Evolutionary conservation across 2,329 filamentous ascomycete genomes (phyloP).

Genomic region (Fusarium albosuccineum): DNA sequence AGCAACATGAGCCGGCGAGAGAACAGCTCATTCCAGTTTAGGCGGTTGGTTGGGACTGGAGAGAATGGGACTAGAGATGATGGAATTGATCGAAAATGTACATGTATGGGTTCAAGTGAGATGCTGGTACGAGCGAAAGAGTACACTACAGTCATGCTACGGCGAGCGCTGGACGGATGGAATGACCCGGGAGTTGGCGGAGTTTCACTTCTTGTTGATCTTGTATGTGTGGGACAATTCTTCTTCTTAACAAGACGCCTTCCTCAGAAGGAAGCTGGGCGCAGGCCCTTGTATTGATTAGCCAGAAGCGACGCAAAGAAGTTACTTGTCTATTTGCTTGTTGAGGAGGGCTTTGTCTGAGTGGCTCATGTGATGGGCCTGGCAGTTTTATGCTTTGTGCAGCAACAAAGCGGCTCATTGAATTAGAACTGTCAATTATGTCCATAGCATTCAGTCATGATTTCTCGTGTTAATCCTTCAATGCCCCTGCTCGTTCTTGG

Average conservation of each 20-base stretch:
- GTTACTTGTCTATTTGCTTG: constrained; percentile 18
- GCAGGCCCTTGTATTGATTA: constrained; percentile 39
- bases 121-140: constrained; percentile 36
- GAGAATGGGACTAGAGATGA: not conserved
- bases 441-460: no score
- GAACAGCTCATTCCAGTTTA: constrained; percentile 43
- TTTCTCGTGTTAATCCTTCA: not conserved
- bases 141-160: constrained; percentile 31
- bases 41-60: not conserved
- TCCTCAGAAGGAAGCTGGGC: constrained; percentile 38
- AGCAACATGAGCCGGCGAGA: constrained; percentile 28
- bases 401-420: no score
- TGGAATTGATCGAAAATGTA: constrained; percentile 18
- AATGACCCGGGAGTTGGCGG: constrained; percentile 40
- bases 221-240: constrained; percentile 13
- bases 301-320: constrained; percentile 19
- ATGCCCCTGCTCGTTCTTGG: not conserved
- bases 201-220: constrained; percentile 28
- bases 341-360: constrained; percentile 1
- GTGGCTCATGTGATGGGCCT: not conserved
- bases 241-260: constrained; percentile 34
- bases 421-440: no score
- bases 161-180: constrained; percentile 30
- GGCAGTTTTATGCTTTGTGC: not conserved
- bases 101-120: constrained; percentile 31